Percentiles rank a stretch among this genome's conserved stretches.
phyloP scores from a whole-genome alignment of 2,329 filamentous ascomycete species.

The Elsinoe perseae region DNA sequence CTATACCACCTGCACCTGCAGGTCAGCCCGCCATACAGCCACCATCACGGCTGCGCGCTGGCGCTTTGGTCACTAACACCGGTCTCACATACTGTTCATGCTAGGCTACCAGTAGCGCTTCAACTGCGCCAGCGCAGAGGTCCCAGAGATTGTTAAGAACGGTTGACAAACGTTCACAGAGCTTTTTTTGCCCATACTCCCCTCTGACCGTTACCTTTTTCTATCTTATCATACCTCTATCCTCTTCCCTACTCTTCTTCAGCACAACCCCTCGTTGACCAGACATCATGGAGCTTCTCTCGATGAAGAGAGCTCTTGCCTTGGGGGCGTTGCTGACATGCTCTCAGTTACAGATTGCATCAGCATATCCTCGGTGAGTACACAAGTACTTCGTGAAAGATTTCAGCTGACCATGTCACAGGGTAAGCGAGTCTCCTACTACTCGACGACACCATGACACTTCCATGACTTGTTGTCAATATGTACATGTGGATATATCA shows the following conservation, averaged over 20 bases:
- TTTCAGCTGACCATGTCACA: slow-evolving; percentile 10
- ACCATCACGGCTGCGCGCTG: slow-evolving; percentile 4
- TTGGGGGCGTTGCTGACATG: slow-evolving; percentile 13
- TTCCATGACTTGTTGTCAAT: neutral
- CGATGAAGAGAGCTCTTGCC: slow-evolving; percentile 8
- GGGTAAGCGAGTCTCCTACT: neutral
- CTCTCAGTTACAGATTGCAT: slow-evolving; percentile 12
- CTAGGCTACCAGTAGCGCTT: neutral
- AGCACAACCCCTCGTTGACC: slow-evolving; percentile 7
- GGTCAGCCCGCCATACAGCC: neutral
- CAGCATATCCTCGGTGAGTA: slow-evolving; percentile 14
- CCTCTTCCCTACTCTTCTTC: neutral
- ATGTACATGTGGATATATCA: slow-evolving; percentile 5
- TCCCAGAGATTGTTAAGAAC: neutral
- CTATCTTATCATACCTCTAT: slow-evolving; percentile 3
- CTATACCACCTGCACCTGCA: slow-evolving; percentile 12
- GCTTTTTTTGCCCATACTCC: slow-evolving; percentile 1
- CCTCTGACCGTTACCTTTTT: slow-evolving; percentile 1
- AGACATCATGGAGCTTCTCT: slow-evolving; percentile 11
- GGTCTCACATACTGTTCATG: slow-evolving; percentile 10
- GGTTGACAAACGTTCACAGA: slow-evolving; percentile 8
- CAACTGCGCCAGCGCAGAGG: neutral
- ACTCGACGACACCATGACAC: slow-evolving; percentile 11
- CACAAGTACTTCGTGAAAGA: neutral
- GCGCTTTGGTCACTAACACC: slow-evolving; percentile 8